Evolutionary conservation across 495 filamentous ascomycete genomes (phyloP), one percentile per base, ranked within the genome.

Genomic region (Penicillium daleae): DNA sequence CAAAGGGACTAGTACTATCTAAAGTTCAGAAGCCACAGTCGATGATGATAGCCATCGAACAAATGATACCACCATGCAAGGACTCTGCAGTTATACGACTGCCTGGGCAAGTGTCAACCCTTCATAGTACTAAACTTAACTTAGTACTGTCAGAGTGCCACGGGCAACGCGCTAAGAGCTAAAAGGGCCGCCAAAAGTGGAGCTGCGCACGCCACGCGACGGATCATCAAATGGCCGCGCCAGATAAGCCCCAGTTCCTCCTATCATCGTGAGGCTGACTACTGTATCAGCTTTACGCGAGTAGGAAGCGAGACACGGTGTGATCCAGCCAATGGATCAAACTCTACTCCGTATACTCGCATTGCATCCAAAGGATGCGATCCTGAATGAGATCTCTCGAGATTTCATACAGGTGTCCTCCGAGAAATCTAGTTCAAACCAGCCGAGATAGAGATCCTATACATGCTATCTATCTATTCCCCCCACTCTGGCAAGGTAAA

Each of bases 181-280:
- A 48, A 48, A 26, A 27, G 46, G 24, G 46, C 19, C 46, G 5
- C 46, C 22, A 29, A n/a, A n/a, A 50, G 46, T 50, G 46, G 46
- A 50, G 24, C 46, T 0, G 44, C 6, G 7, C 9, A 6, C 42
- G 24, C 6, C 6, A 50, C 24, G 46, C 42, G 17, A 50, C 27
- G 21, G 22, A 6, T 1, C 46, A 15, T 24, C 46, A 49, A n/a
- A 49, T 49, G 0, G 15, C 6, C 15, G 22, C 46, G 6, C 24
- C 46, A 50, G 46, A 29, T 46, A 46, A 46, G 42, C 42, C 13
- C n/a, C 24, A 15, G 17, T 50, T 24, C 13, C 1, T 1, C 24
- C 46, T 50, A 50, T 50, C 46, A 50, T 27, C 46, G 24, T n/a
- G 2, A 50, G 46, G 46, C 46, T 50, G 46, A 50, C 46, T 26